phyloP scores from a whole-genome alignment of 208 protist species.

The Lotmaria passim region DNA sequence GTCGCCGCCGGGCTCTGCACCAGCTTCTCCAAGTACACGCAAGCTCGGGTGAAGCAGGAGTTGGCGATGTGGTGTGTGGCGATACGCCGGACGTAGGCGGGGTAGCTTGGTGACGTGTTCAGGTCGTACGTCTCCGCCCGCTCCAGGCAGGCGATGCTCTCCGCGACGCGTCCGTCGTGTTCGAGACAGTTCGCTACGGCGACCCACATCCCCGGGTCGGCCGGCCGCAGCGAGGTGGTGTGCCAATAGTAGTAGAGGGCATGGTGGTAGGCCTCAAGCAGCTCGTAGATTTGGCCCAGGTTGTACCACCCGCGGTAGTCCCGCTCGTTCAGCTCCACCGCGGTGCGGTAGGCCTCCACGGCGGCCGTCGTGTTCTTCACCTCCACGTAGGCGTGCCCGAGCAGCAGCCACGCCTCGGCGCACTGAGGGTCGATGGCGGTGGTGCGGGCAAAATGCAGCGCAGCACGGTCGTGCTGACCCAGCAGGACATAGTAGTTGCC shows the following conservation, averaged over 20 bases:
- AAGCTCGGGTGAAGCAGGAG: slow-evolving; percentile 52
- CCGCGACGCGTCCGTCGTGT: slow-evolving; percentile 66
- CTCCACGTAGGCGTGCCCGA: slow-evolving; percentile 98
- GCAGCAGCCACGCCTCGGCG: slow-evolving; percentile 95
- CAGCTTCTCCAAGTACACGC: slow-evolving; percentile 77
- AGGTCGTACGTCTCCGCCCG: slow-evolving; percentile 72
- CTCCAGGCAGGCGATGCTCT: slow-evolving; percentile 80
- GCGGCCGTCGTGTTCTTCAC: slow-evolving; percentile 95
- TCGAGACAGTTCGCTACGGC: slow-evolving; percentile 84
- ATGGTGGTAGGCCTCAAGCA: slow-evolving; percentile 95
- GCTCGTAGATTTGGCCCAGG: slow-evolving; percentile 97
- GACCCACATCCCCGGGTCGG: slow-evolving; percentile 95
- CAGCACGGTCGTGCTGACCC: slow-evolving; percentile 94
- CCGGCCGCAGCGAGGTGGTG: slow-evolving; percentile 91
- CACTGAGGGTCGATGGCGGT: slow-evolving; percentile 89
- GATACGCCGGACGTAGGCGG: slow-evolving; percentile 68
- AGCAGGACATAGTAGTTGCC: slow-evolving; percentile 98
- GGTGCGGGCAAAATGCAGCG: slow-evolving; percentile 95
- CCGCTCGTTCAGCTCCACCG: slow-evolving; percentile 91
- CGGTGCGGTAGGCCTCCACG: slow-evolving; percentile 95
- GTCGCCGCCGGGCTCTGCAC: slow-evolving; percentile 39
- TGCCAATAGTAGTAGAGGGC: slow-evolving; percentile 97
- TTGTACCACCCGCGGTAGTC: slow-evolving; percentile 98
- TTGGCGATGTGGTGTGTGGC: slow-evolving; percentile 70
- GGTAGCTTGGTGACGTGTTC: slow-evolving; percentile 49